Evolutionary conservation across 1,139 yeast species (phyloP).

Genomic region (Suhomyces coccinellae): DNA sequence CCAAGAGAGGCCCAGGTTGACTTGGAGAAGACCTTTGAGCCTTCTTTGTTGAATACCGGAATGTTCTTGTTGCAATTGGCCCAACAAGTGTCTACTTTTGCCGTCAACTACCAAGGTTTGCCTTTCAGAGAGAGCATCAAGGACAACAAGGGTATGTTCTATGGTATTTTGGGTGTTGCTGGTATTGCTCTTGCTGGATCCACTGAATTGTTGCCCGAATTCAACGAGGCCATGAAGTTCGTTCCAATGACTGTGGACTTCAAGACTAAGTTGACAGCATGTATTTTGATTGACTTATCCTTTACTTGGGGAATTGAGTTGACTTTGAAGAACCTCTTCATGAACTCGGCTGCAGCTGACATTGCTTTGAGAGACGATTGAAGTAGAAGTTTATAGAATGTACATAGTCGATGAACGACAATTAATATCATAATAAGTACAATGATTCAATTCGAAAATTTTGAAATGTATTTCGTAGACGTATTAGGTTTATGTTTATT

Average conservation of each 20-base stretch:
- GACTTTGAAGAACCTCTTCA: conserved; percentile 75
- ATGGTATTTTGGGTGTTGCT: conserved; percentile 90
- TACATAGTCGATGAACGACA: conserved; percentile 4
- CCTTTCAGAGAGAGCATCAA: conserved; percentile 92
- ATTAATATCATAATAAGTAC: not conserved
- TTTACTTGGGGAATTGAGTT: conserved; percentile 81
- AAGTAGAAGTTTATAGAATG: conserved; percentile 6
- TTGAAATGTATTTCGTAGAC: too few relatives aligned
- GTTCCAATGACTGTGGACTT: conserved; percentile 81
- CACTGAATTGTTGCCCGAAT: conserved; percentile 92
- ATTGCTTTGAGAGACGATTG: conserved; percentile 58
- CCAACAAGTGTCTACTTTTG: conserved; percentile 96
- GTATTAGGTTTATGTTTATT: not conserved
- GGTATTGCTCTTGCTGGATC: conserved; percentile 87
- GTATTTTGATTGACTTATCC: conserved; percentile 74
- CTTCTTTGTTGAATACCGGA: conserved; percentile 93
- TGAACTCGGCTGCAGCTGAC: conserved; percentile 91
- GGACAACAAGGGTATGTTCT: conserved; percentile 96
- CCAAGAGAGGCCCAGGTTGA: conserved; percentile 90
- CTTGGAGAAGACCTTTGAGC: conserved; percentile 82
- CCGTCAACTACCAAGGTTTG: conserved; percentile 95
- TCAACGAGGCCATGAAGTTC: conserved; percentile 86
- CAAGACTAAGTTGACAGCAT: conserved; percentile 71
- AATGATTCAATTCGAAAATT: not conserved
- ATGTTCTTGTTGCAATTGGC: conserved; percentile 92